Conservation (phyloP, 2,329 filamentous ascomycete genomes). For the Alternaria solani region DNA sequence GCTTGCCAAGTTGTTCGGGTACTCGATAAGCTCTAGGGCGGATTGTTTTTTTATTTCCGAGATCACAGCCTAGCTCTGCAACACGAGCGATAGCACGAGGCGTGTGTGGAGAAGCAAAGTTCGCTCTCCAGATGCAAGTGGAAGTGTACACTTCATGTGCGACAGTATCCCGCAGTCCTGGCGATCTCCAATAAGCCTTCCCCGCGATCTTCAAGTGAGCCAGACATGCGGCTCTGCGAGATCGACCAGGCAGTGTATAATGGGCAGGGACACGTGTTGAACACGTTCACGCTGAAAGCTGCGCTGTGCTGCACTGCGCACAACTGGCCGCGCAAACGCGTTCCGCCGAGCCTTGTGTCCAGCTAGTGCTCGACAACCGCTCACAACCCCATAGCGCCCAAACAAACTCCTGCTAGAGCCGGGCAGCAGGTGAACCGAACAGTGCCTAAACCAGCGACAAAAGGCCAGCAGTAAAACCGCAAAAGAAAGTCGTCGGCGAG, state of each 20-base stretch:
- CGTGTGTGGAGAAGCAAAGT: conserved; percentile 21
- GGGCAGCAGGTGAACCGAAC: conserved; percentile 19
- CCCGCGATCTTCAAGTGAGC: conserved; percentile 27
- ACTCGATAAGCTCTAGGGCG: conserved; percentile 21
- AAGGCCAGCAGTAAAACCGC: conserved; percentile 7
- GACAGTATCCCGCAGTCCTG: conserved; percentile 22
- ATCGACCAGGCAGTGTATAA: conserved; percentile 15
- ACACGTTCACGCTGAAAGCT: conserved; percentile 6
- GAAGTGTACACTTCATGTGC: conserved; percentile 14
- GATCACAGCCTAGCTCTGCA: conserved; percentile 11
- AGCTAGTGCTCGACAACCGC: conserved; percentile 8
- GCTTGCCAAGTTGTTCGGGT: conserved; percentile 20
- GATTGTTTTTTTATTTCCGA: conserved; percentile 28
- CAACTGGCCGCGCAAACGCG: background rate
- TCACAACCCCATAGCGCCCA: conserved; percentile 1
- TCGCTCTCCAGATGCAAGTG: conserved; percentile 9
- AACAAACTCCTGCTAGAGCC: conserved; percentile 10
- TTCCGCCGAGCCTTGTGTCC: background rate
- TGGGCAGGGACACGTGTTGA: conserved; percentile 16
- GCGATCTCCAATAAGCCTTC: conserved; percentile 34
- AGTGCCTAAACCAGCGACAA: conserved; percentile 8
- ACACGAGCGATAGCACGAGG: conserved; percentile 3
- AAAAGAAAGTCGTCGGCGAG: conserved; percentile 25
- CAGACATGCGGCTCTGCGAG: conserved; percentile 32
- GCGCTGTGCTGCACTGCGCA: background rate